Base-by-base conservation (phyloP, 176 grass and related monocot genomes). In the Eragrostis curvula region DNA sequence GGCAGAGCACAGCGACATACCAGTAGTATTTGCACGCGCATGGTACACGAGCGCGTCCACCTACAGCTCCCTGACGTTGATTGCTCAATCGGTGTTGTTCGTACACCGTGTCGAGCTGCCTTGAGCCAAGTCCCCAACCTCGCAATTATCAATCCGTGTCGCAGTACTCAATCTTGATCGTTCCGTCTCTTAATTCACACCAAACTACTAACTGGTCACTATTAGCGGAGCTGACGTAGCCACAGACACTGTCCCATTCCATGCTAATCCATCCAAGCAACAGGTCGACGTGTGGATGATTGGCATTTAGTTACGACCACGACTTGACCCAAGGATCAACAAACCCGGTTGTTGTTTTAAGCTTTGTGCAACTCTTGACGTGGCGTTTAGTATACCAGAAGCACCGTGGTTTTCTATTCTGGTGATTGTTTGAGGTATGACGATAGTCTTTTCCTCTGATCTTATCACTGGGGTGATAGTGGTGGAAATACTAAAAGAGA, bases 121-220 rank as follows among this genome's bases (percentile, higher is more conserved):
- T 74, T 75, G 12, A 20, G 48, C 0, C 25, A 68, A 8, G 50
- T 3, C 41, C 67, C 52, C 42, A 78, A 62, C 66, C 28, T 85
- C 53, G 51, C 81, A 14, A 74, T 68, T 69, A 42, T 23, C 29
- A 4, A 3, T n/a, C 23, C 3, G 57, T 30, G 11, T 11, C 75
- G 27, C 15, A 47, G 24, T 48, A 12, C 28, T 3, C 70, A 46
- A 81, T 85, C 77, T 64, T 43, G 14, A 70, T 81, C 87, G 63
- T 24, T 68, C 59, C 20, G 43, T 44, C 13, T 65, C 24, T 41
- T 45, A 0, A 2, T 65, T 36, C 40, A 64, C 45, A 43, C n/a
- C 3, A 7, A 44, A 57, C 2, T 42, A 20, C 53, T 85, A 75
- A 76, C 46, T 45, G 0, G 76, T 62, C 61, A 80, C 30, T 21